Percentiles rank a stretch among this genome's conserved stretches.
Conservation (phyloP, 306 rosid genomes). For the Quercus ilex region DNA sequence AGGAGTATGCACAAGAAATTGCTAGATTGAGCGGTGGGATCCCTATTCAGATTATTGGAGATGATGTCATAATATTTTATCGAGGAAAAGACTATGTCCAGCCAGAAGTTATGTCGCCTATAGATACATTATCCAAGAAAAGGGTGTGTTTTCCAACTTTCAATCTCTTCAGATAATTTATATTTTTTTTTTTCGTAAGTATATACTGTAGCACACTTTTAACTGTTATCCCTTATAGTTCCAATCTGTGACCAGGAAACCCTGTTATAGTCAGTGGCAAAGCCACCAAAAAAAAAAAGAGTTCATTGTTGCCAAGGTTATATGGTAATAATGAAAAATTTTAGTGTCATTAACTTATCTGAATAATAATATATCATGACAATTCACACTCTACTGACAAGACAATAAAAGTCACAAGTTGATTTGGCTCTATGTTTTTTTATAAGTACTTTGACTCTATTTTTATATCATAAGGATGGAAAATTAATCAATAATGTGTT, state of each 20-base stretch:
- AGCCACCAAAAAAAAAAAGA: too few species aligned
- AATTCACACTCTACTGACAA: too few species aligned
- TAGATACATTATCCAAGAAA: constrained; percentile 85
- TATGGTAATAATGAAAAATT: too few species aligned
- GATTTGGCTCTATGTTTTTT: too few species aligned
- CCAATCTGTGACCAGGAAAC: background rate
- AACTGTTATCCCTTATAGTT: background rate
- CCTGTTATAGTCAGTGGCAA: background rate
- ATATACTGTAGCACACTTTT: background rate
- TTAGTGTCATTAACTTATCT: too few species aligned
- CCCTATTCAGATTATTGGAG: constrained; percentile 77
- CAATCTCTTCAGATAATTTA: constrained; percentile 14
- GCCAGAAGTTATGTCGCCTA: constrained; percentile 84
- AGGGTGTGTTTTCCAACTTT: constrained; percentile 47
- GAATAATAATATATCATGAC: too few species aligned
- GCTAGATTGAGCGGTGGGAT: constrained; percentile 90
- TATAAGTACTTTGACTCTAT: too few species aligned
- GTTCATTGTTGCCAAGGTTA: too few species aligned
- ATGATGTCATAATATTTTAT: constrained; percentile 77
- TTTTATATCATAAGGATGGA: too few species aligned
- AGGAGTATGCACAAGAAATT: constrained; percentile 79
- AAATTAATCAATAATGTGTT: too few species aligned
- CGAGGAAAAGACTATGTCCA: constrained; percentile 81
- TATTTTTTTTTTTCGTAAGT: background rate
- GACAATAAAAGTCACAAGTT: too few species aligned